Base-by-base conservation (phyloP, 805 yeast species). In the Lachancea thermotolerans region DNA sequence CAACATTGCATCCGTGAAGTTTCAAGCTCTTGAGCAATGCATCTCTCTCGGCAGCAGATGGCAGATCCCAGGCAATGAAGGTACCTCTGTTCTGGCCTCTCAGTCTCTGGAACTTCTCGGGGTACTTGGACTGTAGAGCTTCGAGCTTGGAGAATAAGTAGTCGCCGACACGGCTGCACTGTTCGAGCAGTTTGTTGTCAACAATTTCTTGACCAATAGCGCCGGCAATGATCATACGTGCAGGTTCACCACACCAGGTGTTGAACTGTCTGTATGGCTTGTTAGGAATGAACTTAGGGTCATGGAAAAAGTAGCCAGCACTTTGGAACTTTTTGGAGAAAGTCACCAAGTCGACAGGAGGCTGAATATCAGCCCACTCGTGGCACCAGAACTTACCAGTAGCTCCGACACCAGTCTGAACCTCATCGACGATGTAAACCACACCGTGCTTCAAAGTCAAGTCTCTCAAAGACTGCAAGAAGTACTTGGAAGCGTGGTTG, bases 221-320 rank as follows among this genome's bases (percentile, higher is more conserved):
- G 52, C 74, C 74, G 34, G 85, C 85, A 55, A 81, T 70, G 44
- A 81, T 67, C 60, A 82, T 81, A 66, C 77, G 78, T 12, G 85
- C 75, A 50, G 86, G 84, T 61, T 81, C 86, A 54, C 86, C 87
- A 64, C 85, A 81, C 87, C 87, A 81, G 48, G 87, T 81, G 72
- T 81, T 81, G 69, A 81, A 81, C 59, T 81, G 86, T 67, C 86
- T 73, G 66, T 76, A 81, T 21, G 85, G 75, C 54, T 71, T 71
- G 52, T 72, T 73, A 40, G 85, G 85, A 50, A 77, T 74, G 57
- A 81, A 72, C 14, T 70, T 70, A 11, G 75, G 74, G 63, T 80
- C 79, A 49, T 72, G 72, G 71, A 77, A 81, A 67, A 72, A 81
- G 67, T 78, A 81, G 36, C 87, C 87, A 3, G 86, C 86, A 42